A percentile compares a stretch with the other conserved stretches of the same genome.
phyloP scores from a whole-genome alignment of 176 grass and related monocot genomes.

The Phoenix dactylifera region DNA sequence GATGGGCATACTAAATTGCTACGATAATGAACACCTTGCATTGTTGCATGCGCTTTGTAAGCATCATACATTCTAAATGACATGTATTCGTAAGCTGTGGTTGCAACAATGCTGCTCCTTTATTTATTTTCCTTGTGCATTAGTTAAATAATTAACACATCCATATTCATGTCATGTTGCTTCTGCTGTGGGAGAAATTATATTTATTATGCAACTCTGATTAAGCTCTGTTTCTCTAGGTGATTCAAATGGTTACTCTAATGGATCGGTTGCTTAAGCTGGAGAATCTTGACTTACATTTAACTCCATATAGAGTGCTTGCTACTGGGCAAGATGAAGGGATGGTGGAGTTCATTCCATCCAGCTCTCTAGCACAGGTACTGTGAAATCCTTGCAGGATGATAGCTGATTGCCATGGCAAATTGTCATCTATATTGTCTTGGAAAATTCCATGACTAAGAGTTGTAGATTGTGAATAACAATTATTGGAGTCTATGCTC shows the following conservation, averaged over 20 bases:
- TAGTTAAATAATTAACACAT: too few species aligned
- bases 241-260: slow-evolving; percentile 95
- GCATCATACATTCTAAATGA: too few species aligned
- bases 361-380: slow-evolving; percentile 92
- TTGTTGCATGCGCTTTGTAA: too few species aligned
- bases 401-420: not conserved
- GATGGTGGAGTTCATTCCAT: slow-evolving; percentile 90
- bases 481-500: not conserved
- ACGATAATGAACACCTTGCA: too few species aligned
- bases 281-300: slow-evolving; percentile 95
- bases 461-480: not conserved
- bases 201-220: not conserved
- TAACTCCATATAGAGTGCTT: slow-evolving; percentile 92
- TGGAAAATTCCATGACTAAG: too few species aligned
- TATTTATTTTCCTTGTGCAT: too few species aligned
- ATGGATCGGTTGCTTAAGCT: slow-evolving; percentile 98
- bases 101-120: too few species aligned
- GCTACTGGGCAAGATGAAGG: slow-evolving; percentile 98
- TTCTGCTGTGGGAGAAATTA: not conserved
- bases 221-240: slow-evolving; percentile 25
- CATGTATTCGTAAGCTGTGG: too few species aligned
- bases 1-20: too few species aligned
- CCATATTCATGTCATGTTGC: not conserved
- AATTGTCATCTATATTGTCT: not conserved
- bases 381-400: slow-evolving; percentile 5